phyloP scores from a whole-genome alignment of 345 rosid species.

The Salix arbutifolia region DNA sequence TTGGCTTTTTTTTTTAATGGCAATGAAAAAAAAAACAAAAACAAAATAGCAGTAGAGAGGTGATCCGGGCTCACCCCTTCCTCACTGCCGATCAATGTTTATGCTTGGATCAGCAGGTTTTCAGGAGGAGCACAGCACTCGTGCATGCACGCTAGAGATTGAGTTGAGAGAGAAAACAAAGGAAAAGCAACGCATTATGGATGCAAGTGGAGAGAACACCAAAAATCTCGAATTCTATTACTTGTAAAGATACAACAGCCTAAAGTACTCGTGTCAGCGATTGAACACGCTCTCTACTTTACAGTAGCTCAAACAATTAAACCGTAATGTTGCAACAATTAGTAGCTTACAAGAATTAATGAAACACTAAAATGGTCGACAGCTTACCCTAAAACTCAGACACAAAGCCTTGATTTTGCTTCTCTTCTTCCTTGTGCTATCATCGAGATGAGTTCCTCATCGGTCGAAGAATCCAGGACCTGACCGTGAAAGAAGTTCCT shows the following conservation, averaged over 20 bases:
- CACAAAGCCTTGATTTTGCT: not conserved
- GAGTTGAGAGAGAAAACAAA: not conserved
- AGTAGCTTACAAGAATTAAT: slow-evolving; percentile 11
- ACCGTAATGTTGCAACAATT: slow-evolving; percentile 11
- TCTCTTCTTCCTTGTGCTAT: not conserved
- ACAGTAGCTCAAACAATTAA: slow-evolving; percentile 7
- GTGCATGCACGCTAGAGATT: not conserved
- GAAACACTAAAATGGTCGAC: slow-evolving; percentile 1
- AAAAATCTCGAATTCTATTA: not conserved
- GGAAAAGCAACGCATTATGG: not conserved
- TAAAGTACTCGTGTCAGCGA: not conserved
- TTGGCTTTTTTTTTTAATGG: too few species aligned
- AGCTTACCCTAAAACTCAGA: slow-evolving; percentile 4
- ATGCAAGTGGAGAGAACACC: not conserved
- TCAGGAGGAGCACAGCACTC: not conserved
- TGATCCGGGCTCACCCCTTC: not conserved
- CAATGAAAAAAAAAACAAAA: too few species aligned
- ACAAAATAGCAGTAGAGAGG: too few species aligned
- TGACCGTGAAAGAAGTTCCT: slow-evolving; percentile 74
- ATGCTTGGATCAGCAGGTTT: not conserved
- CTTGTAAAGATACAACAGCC: not conserved
- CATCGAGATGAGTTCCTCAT: not conserved
- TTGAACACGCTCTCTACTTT: slow-evolving; percentile 12
- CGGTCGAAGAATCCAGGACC: slow-evolving; percentile 82
- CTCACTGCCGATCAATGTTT: not conserved